phyloP scores from a whole-genome alignment of 306 rosid genomes.

The Lathyrus tuberosus region DNA sequence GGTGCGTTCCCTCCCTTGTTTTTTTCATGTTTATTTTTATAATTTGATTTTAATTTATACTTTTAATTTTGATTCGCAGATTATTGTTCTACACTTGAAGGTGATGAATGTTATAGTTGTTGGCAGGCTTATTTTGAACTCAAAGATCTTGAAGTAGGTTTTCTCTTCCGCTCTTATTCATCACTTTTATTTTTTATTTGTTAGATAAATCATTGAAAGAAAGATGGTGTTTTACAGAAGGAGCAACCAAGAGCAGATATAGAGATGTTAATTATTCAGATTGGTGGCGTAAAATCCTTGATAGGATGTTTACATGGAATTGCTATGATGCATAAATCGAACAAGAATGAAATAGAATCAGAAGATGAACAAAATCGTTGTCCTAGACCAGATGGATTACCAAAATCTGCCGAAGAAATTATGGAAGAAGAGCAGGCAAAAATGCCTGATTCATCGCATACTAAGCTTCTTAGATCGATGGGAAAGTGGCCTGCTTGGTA shows the following conservation, averaged over 20 bases:
- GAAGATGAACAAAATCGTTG: constrained; percentile 34
- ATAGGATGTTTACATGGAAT: constrained; percentile 75
- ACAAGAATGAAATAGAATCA: constrained; percentile 38
- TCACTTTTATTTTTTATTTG: constrained; percentile 12
- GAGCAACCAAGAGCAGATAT: constrained; percentile 66
- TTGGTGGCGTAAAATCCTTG: constrained; percentile 71
- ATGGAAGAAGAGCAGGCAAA: constrained; percentile 68
- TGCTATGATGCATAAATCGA: constrained; percentile 54
- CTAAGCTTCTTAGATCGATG: constrained; percentile 70
- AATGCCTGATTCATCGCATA: constrained; percentile 81
- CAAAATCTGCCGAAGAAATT: constrained; percentile 68
- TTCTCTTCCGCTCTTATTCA: not conserved
- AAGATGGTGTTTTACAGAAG: constrained; percentile 47
- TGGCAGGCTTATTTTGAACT: constrained; percentile 95
- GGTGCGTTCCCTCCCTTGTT: constrained; percentile 40
- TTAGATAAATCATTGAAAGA: not conserved
- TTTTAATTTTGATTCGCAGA: constrained; percentile 42
- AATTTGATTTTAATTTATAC: not conserved
- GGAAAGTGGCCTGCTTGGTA: constrained; percentile 87
- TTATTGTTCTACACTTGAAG: constrained; percentile 83
- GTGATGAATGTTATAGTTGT: constrained; percentile 83
- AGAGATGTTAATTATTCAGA: constrained; percentile 72
- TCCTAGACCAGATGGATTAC: constrained; percentile 89
- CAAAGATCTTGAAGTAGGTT: constrained; percentile 75
- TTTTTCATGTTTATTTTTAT: not conserved